Base-by-base conservation (phyloP, 495 filamentous ascomycete species). In the Podospora fimiseda region DNA sequence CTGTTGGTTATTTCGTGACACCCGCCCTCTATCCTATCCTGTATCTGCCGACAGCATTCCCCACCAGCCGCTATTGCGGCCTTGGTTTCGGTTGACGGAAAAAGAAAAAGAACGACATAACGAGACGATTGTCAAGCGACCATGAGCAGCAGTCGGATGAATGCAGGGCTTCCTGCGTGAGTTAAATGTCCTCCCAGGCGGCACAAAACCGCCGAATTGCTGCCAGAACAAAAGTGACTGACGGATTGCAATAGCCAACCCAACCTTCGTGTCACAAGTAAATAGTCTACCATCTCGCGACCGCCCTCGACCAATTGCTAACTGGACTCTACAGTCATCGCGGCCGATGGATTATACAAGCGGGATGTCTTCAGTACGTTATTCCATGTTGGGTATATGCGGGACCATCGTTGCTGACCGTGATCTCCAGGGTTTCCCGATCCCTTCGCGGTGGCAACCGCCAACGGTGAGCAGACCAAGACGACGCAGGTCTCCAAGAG, bases 311-410 rank as follows among this genome's bases (percentile, higher is more conserved):
- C n/a, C n/a, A n/a, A n/a, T n/a, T n/a, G 38, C 54, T 61, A 51
- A 65, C 62, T 42, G 46, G 37, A 40, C 37, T 53, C n/a, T 49
- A 20, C 58, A 95, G 93, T 99, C 71, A 95, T 99, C 76, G 93
- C 93, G 59, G 93, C 93, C 55, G 93, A 99, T 77, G 90, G 94
- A 43, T 79, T 99, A 56, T 96, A 96, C 79, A 97, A 96, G 74
- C 84, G 93, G 60, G 93, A 99, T 90, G 90, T 99, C 55, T 96
- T 99, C 73, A 81, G 93, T 97, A 81, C 49, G 87, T 77, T 54
- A 33, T 24, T 6, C 22, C 1, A 23, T 33, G 44, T 47, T 13
- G 16, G 30, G 22, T 30, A 30, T n/a, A 39, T 0, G 21, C 43
- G 37, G 16, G 16, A 15, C 27, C 48, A 38, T 52, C 58, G 48